phyloP scores from a whole-genome alignment of 345 rosid genomes.

The Pugionium dolabratum region DNA sequence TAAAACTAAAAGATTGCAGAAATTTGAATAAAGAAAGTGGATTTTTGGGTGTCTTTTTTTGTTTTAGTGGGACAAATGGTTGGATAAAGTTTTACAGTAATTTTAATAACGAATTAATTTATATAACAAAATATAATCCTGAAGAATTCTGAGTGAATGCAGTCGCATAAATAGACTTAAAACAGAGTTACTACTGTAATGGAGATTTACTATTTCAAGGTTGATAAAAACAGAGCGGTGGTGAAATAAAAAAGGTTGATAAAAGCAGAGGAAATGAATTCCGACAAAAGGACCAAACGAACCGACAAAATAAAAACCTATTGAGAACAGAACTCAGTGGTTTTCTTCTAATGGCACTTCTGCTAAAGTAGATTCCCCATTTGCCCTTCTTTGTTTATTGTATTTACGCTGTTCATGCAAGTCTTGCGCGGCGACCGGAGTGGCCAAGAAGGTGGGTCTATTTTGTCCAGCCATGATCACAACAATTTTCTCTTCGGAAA shows the following conservation, averaged over 20 bases:
- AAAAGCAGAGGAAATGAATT: slow-evolving; percentile 25
- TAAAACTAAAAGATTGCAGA: no score
- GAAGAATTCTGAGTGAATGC: no score
- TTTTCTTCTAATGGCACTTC: neutral
- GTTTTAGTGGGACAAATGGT: no score
- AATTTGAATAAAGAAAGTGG: no score
- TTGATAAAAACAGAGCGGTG: neutral
- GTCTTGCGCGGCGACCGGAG: slow-evolving; percentile 47
- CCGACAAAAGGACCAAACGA: slow-evolving; percentile 21
- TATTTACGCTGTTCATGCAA: neutral
- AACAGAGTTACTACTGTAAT: neutral
- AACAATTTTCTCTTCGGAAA: slow-evolving; percentile 60
- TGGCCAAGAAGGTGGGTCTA: slow-evolving; percentile 70
- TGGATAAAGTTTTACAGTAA: no score
- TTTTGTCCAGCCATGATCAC: slow-evolving; percentile 79
- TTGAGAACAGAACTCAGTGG: slow-evolving; percentile 26
- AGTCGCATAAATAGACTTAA: no score
- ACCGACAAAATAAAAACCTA: neutral
- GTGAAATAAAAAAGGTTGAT: no score
- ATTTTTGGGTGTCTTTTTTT: no score
- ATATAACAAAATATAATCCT: no score
- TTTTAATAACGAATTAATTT: no score
- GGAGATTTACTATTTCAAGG: slow-evolving; percentile 21
- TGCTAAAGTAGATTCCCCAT: neutral
- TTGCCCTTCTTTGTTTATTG: slow-evolving; percentile 16